These are phyloP conservation scores for Penicillium sp. DNA, from an alignment of 2,329 filamentous ascomycete species.

Conservation along the genomic window DNA sequence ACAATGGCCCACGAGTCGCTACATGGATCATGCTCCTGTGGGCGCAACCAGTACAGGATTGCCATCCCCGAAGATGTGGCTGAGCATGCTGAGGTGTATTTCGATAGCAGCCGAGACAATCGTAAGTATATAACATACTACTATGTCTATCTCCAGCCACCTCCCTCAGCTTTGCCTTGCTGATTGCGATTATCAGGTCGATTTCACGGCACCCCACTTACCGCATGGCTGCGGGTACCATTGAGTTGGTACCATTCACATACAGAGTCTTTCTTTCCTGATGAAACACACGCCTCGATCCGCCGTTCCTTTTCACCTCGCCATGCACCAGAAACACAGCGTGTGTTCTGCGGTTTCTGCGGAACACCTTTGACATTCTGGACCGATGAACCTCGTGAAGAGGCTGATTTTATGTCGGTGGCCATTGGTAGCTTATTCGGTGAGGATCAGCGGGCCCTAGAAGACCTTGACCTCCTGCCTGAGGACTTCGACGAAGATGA, in stretches of 20 bases:
- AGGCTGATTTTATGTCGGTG: slow-evolving; percentile 79
- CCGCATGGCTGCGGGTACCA: slow-evolving; percentile 82
- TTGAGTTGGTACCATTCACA: slow-evolving; percentile 78
- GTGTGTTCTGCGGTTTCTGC: slow-evolving; percentile 90
- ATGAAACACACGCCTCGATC: slow-evolving; percentile 73
- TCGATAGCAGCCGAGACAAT: slow-evolving; percentile 71
- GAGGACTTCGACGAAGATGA: slow-evolving; percentile 46
- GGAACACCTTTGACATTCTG: slow-evolving; percentile 84
- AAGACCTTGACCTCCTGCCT: slow-evolving; percentile 75
- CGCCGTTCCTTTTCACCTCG: slow-evolving; percentile 68
- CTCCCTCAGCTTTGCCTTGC: slow-evolving; percentile 13
- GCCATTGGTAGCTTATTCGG: slow-evolving; percentile 76
- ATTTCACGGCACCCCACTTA: slow-evolving; percentile 72
- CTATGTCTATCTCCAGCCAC: no score
- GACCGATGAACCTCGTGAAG: slow-evolving; percentile 71
- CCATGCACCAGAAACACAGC: slow-evolving; percentile 62
- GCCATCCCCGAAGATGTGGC: slow-evolving; percentile 64
- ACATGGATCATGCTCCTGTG: slow-evolving; percentile 80
- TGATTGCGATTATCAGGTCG: slow-evolving; percentile 50
- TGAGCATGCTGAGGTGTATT: slow-evolving; percentile 69
- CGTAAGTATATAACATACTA: no score
- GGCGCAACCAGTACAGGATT: slow-evolving; percentile 81
- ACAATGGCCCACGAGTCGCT: slow-evolving; percentile 55
- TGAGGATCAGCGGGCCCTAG: slow-evolving; percentile 72
- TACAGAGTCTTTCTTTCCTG: slow-evolving; percentile 75